Base-by-base conservation (phyloP, 1,284 basidiomycete species). In the Cystobasidiaceae sp. region DNA sequence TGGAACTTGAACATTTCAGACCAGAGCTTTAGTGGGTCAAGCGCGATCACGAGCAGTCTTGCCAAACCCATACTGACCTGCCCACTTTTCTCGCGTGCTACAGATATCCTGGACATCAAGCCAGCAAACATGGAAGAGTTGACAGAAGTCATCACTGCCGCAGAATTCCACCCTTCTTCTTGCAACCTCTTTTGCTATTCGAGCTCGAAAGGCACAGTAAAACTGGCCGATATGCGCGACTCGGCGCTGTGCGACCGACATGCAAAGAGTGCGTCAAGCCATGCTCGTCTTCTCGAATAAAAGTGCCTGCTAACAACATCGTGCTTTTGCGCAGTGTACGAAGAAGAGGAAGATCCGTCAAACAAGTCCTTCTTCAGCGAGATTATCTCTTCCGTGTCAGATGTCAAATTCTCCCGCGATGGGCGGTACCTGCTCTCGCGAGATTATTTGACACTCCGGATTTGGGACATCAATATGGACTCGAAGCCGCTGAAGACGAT, bases 401-500 rank as follows among this genome's bases (percentile, higher is more conserved):
- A 99, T 78, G 94, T 99, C 79, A 97, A 97, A 79, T 99, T 99
- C 81, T 94, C 91, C 70, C 87, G 87, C 66, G 96, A 98, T 74
- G 96, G 96, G 1, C 86, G 93, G 67, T 97, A 97, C 80, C 96
- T 98, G 72, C 82, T 99, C 48, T 91, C 93, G 62, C 85, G 96
- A 69, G 96, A 99, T 80, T 98, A 98, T 78, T 81, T 99, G 39
- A 96, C 93, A 51, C 82, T 99, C 73, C 97, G 97, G 83, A 94
- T 99, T 74, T 99, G 96, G 96, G 96, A 98, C 78, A 85, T 98
- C 78, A 96, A 96, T 78, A 98, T 98, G 94, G 96, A 99, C 79
- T 88, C 86, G 72, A 86, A 88, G 75, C 96, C 96, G 3, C 80
- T 99, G 68, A 96, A 96, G 81, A 97, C 93, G 6, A 98, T 99